A percentile compares a stretch with the other conserved stretches of the same genome.
These are phyloP conservation scores for Eutypella sp. DNA, from an alignment of 2,329 filamentous ascomycete species.

Conservation along the genomic window DNA sequence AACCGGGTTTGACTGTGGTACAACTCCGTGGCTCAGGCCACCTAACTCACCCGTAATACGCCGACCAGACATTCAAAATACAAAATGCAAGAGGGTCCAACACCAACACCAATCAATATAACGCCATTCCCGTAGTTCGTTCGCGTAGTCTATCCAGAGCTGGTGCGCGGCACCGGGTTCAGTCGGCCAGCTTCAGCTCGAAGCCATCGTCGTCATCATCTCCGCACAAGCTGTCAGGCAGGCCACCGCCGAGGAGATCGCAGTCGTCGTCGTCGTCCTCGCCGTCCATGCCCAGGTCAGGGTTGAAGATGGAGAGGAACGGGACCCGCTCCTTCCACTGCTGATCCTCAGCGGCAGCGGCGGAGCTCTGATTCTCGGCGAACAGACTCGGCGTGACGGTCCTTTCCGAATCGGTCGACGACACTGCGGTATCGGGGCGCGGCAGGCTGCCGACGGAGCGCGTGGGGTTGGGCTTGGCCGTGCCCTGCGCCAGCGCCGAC, in stretches of 20 bases:
- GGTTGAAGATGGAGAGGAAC: constrained; percentile 56
- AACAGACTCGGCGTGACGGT: constrained; percentile 46
- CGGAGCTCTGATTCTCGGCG: constrained; percentile 25
- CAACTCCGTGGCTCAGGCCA: no score
- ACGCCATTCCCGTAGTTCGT: neutral
- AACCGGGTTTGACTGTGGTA: no score
- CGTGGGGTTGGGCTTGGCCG: constrained; percentile 14
- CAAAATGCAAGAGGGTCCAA: no score
- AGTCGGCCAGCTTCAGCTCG: constrained; percentile 42
- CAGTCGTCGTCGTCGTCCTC: constrained; percentile 38
- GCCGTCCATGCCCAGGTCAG: constrained; percentile 24
- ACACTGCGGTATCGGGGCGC: constrained; percentile 31
- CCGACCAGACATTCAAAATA: no score
- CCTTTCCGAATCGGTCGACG: constrained; percentile 33
- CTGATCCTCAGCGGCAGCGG: constrained; percentile 27
- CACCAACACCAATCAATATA: neutral
- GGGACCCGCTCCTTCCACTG: constrained; percentile 38
- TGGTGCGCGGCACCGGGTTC: neutral
- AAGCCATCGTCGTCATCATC: constrained; percentile 49
- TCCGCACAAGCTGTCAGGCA: constrained; percentile 26
- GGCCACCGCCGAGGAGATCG: constrained; percentile 24
- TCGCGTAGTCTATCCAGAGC: neutral
- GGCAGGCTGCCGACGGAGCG: constrained; percentile 16
- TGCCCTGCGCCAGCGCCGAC: constrained; percentile 39
- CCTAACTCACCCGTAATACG: no score